Conservation (phyloP, 257 asterid species). For the Solanum sitiens region DNA sequence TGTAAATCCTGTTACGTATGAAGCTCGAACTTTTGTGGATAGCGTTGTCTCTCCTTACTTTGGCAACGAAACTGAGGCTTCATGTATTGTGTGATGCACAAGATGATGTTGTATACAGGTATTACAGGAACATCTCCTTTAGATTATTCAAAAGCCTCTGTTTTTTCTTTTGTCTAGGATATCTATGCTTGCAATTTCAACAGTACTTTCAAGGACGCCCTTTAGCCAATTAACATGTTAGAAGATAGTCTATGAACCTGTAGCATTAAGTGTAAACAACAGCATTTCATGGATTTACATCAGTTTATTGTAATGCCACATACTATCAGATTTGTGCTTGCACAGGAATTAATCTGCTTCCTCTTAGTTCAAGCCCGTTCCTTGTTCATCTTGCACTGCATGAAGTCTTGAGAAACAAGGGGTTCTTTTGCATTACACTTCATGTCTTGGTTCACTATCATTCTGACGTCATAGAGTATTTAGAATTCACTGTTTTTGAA, state of each 20-base stretch:
- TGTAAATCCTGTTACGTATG: neutral
- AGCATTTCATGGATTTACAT: no score
- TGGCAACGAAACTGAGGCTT: neutral
- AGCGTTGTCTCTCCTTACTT: slow-evolving; percentile 9
- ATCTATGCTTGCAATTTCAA: no score
- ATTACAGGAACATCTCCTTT: neutral
- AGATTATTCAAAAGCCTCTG: neutral
- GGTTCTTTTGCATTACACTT: neutral
- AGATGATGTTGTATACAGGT: neutral
- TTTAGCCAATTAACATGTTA: neutral
- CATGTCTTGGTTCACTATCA: neutral
- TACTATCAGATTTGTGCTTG: neutral
- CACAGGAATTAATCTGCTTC: neutral
- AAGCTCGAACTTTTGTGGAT: neutral
- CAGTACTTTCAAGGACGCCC: neutral
- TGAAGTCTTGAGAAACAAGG: neutral
- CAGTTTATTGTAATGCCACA: neutral
- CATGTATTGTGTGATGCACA: neutral
- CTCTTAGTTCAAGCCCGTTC: neutral
- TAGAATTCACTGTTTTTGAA: neutral
- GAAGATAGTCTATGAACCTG: neutral
- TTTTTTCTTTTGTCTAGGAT: neutral
- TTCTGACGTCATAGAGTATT: neutral
- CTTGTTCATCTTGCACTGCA: neutral
- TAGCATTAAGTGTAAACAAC: neutral